Conservation (phyloP, 192 early-diverging fungal genomes). For the Dispira parvispora region DNA sequence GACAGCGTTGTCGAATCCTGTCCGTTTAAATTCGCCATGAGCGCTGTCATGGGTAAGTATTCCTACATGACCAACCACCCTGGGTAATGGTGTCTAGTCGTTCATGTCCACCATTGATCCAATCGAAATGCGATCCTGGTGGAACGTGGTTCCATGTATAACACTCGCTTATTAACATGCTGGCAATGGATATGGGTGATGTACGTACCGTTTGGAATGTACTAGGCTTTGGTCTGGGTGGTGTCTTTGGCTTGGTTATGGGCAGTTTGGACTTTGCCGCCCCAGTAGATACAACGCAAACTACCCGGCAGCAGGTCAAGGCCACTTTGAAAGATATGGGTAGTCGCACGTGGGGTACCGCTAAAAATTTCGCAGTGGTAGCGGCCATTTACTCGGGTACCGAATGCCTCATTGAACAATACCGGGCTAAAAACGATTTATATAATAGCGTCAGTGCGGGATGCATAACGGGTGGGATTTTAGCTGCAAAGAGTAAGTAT, state of each 20-base stretch:
- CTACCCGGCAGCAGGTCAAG: slow-evolving; percentile 73
- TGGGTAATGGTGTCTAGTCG: not conserved
- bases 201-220: not conserved
- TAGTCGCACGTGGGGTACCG: slow-evolving; percentile 53
- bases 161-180: not conserved
- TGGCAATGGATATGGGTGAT: not conserved
- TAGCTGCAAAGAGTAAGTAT: slow-evolving; percentile 43
- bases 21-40: slow-evolving; percentile 47
- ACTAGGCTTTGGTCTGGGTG: slow-evolving; percentile 74
- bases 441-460: slow-evolving; percentile 81
- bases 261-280: slow-evolving; percentile 74
- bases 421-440: slow-evolving; percentile 88
- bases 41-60: slow-evolving; percentile 45
- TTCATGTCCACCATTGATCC: not conserved
- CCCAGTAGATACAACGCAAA: slow-evolving; percentile 44
- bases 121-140: not conserved
- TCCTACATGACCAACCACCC: not conserved
- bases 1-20: slow-evolving; percentile 45
- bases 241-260: slow-evolving; percentile 84
- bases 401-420: slow-evolving; percentile 93
- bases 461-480: slow-evolving; percentile 77
- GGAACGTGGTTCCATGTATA: not conserved
- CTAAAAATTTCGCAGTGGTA: slow-evolving; percentile 87
- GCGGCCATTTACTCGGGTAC: slow-evolving; percentile 82
- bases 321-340: slow-evolving; percentile 82